These are phyloP conservation scores for Lactarius hatsudake DNA, from an alignment of 768 basidiomycete species.

Conservation along the genomic window DNA sequence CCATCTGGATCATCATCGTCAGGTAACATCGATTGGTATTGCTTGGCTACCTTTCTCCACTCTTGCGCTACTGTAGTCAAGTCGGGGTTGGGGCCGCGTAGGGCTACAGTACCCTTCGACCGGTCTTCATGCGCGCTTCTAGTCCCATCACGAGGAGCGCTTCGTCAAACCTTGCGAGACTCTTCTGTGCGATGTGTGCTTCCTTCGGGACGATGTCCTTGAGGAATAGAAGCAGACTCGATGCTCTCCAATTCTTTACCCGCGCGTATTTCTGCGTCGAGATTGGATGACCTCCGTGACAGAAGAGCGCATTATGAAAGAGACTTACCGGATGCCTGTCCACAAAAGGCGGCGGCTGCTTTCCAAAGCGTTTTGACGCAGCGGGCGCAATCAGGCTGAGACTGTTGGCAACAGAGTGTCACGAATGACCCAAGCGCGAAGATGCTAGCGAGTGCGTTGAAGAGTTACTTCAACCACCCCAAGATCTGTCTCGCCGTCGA, in stretches of 20 bases:
- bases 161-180: slow-evolving; percentile 12
- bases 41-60: slow-evolving; percentile 16
- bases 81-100: slow-evolving; percentile 8
- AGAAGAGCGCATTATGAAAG: not conserved
- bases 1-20: slow-evolving; percentile 4
- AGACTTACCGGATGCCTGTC: slow-evolving; percentile 4
- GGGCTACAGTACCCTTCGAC: slow-evolving; percentile 2
- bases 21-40: slow-evolving; percentile 20
- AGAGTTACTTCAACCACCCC: slow-evolving; percentile 15
- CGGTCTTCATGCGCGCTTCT: slow-evolving; percentile 16
- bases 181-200: slow-evolving; percentile 12
- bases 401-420: not conserved
- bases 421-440: slow-evolving; percentile 2
- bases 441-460: slow-evolving; percentile 10
- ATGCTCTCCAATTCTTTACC: slow-evolving; percentile 11
- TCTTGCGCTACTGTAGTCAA: slow-evolving; percentile 2
- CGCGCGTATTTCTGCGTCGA: slow-evolving; percentile 7
- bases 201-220: slow-evolving; percentile 18
- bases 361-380: slow-evolving; percentile 9
- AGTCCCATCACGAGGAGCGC: slow-evolving; percentile 18
- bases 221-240: slow-evolving; percentile 11
- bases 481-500: not conserved
- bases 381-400: not conserved
- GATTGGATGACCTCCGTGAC: not conserved
- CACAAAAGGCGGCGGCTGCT: slow-evolving; percentile 7